phyloP scores from a whole-genome alignment of 805 yeast species.

The Tetrapisispora phaffii region DNA sequence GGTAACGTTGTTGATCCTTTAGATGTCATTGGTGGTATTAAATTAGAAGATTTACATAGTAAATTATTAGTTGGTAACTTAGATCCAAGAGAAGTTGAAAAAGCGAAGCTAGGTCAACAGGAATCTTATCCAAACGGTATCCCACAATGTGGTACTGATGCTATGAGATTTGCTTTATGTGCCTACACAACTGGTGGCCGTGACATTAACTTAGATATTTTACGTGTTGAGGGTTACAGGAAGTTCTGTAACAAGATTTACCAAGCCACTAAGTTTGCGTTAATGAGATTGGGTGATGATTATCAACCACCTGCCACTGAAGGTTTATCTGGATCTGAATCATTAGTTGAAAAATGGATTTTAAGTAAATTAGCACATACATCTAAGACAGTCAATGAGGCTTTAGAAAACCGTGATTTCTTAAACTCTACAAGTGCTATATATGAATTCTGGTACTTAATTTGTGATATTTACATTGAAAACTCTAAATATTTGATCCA shows the following conservation, averaged over 20 bases:
- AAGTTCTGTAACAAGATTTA: conserved; percentile 98
- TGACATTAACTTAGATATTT: conserved; percentile 90
- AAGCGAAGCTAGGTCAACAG: conserved; percentile 80
- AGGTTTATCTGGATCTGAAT: conserved; percentile 64
- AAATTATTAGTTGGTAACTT: conserved; percentile 74
- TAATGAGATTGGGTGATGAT: conserved; percentile 84
- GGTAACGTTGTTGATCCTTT: conserved; percentile 96
- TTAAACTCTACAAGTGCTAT: conserved; percentile 76
- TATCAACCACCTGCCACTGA: conserved; percentile 67
- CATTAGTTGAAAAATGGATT: conserved; percentile 95
- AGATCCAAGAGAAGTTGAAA: conserved; percentile 78
- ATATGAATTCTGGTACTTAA: conserved; percentile 90
- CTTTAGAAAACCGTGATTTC: conserved; percentile 80
- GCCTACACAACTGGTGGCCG: conserved; percentile 98
- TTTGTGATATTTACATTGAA: conserved; percentile 97
- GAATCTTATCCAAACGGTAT: conserved; percentile 91
- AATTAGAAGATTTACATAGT: conserved; percentile 68
- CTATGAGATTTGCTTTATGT: conserved; percentile 93
- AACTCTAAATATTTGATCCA: conserved; percentile 86
- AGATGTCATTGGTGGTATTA: conserved; percentile 85
- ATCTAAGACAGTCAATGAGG: conserved; percentile 50
- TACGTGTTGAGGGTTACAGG: conserved; percentile 97
- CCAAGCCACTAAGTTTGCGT: conserved; percentile 95
- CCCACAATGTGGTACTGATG: conserved; percentile 99
- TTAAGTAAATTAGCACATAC: conserved; percentile 73